Base-by-base conservation (phyloP, 2,329 filamentous ascomycete species). In the Penicillium brasilianum region DNA sequence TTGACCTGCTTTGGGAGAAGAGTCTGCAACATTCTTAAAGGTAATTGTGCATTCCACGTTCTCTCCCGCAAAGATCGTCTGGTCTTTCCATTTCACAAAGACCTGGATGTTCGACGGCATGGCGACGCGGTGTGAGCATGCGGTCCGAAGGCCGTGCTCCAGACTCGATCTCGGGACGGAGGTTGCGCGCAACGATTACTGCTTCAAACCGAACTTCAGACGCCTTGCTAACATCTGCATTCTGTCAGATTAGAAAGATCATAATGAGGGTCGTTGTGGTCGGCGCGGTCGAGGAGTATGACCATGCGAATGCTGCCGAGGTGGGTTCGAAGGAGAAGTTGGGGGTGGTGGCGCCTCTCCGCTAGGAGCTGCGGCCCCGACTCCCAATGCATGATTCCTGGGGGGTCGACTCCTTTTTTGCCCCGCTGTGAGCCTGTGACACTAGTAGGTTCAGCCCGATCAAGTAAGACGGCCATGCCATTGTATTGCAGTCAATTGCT, bases 51-150 rank as follows among this genome's bases (percentile, higher is more conserved):
- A 98, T 80, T 93, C 91, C 73, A 98, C 87, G 74, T 97, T 90
- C 83, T 99, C 95, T 78, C 95, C 95, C 59, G 95, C 92, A 80
- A 98, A 99, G 71, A 99, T 92, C 64, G 91, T 93, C 77, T 94
- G 89, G 75, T 96, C 91, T 77, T 92, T 90, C 91, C 94, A 99
- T 81, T 90, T 89, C 77, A 99, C 92, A 77, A 94, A 97, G 78
- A 97, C 94, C 77, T 93, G 91, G 76, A 99, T 92, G 82, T 96
- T 94, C 79, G 84, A 86, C 75, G 81, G 80, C 77, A 82, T 82
- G 64, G 74, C 75, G 74, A 64, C 63, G 68, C 64, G 59, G 60
- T 55, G 64, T 73, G 67, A 76, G 73, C 72, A 72, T 76, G 69
- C 71, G 70, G 69, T 66, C 64, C 60, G 61, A 67, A 60, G 62